Evolutionary conservation across 2,329 filamentous ascomycete species (phyloP).

Genomic region (Monosporascus sp.): DNA sequence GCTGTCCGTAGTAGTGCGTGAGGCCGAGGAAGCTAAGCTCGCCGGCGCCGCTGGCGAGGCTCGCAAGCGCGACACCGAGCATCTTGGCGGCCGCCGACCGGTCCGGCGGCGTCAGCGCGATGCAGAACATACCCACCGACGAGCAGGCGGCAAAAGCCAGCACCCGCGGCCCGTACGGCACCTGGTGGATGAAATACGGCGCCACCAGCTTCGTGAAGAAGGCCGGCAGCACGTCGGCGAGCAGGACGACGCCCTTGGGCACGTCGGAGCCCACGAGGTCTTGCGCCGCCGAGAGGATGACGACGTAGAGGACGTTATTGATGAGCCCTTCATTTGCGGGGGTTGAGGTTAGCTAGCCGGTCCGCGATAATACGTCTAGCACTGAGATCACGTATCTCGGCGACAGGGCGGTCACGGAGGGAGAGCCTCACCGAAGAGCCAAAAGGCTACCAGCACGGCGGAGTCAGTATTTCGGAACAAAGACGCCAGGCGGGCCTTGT

Average conservation of each 20-base stretch:
- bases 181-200: constrained; percentile 86
- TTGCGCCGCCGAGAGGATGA: constrained; percentile 90
- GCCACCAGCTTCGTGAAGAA: constrained; percentile 84
- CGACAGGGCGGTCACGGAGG: not conserved
- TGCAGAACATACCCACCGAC: constrained; percentile 79
- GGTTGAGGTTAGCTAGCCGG: constrained; percentile 1
- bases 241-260: constrained; percentile 87
- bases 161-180: constrained; percentile 75
- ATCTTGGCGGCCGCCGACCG: constrained; percentile 69
- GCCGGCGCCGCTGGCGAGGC: constrained; percentile 77
- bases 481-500: constrained; percentile 58
- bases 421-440: constrained; percentile 72
- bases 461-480: constrained; percentile 64
- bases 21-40: constrained; percentile 88
- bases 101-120: constrained; percentile 69
- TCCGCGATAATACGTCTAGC: constrained; percentile 1
- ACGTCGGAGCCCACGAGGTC: constrained; percentile 84
- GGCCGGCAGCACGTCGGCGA: constrained; percentile 86
- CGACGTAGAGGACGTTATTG: constrained; percentile 97
- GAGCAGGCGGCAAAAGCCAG: constrained; percentile 70
- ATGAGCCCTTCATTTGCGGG: constrained; percentile 60
- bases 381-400: not conserved
- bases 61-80: constrained; percentile 77
- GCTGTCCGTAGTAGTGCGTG: constrained; percentile 87
- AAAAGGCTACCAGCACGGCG: constrained; percentile 75